These are phyloP conservation scores for Magnaporthiopsis incrustans DNA, from an alignment of 2,329 filamentous ascomycete genomes.

Conservation along the genomic window DNA sequence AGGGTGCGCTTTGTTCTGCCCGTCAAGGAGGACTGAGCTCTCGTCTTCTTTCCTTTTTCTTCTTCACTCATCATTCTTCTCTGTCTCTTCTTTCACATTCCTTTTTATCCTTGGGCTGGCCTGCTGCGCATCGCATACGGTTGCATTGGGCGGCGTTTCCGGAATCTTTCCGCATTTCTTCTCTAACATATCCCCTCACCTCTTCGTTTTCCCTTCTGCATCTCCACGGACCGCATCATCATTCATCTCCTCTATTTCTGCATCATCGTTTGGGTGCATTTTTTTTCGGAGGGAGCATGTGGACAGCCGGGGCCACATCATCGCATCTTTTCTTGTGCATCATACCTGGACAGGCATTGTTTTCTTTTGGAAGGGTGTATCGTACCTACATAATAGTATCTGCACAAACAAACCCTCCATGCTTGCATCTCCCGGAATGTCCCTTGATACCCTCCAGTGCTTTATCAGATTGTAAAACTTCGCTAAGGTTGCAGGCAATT, in stretches of 20 bases:
- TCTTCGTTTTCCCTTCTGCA: background rate
- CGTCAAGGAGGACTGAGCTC: conserved; percentile 22
- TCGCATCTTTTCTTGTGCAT: background rate
- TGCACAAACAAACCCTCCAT: background rate
- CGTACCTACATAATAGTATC: background rate
- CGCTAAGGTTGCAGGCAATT: too few species aligned
- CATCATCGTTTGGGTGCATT: background rate
- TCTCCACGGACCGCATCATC: background rate
- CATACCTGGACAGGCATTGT: background rate
- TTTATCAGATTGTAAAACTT: background rate
- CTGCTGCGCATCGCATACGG: background rate
- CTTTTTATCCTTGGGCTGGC: background rate
- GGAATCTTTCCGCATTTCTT: background rate
- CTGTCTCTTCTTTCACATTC: background rate
- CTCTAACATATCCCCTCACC: too few species aligned
- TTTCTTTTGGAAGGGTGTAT: background rate
- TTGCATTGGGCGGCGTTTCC: conserved; percentile 1
- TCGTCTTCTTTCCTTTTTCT: background rate
- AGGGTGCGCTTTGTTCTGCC: conserved; percentile 48
- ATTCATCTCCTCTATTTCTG: background rate
- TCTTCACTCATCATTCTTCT: background rate
- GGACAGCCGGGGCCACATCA: background rate
- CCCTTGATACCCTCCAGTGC: background rate
- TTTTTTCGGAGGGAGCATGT: background rate
- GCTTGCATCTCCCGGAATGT: background rate